phyloP scores from a whole-genome alignment of 208 protist species.

The Wallacemonas sp. region DNA sequence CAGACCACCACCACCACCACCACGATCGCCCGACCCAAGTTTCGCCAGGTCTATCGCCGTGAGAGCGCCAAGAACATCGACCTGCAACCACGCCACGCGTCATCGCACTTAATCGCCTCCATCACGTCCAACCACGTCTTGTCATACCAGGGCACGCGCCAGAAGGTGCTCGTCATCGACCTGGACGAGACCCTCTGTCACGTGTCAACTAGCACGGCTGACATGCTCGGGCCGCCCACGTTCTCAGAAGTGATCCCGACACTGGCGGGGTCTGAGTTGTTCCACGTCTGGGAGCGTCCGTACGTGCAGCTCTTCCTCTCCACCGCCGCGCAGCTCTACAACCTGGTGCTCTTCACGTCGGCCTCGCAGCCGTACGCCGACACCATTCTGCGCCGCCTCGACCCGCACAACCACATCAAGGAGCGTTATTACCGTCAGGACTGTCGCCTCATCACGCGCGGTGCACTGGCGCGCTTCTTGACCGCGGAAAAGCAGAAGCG shows the following conservation, averaged over 20 bases:
- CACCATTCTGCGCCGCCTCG: conserved; percentile 83
- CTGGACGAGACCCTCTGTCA: conserved; percentile 90
- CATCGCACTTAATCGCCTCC: conserved; percentile 56
- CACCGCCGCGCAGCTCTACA: conserved; percentile 78
- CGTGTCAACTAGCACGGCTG: conserved; percentile 67
- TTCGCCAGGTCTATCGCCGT: conserved; percentile 70
- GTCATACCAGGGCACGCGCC: conserved; percentile 82
- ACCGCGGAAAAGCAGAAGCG: conserved; percentile 8
- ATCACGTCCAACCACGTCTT: conserved; percentile 87
- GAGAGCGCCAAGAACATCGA: conserved; percentile 68
- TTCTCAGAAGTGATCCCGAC: conserved; percentile 91
- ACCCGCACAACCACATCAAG: conserved; percentile 65
- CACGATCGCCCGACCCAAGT: conserved; percentile 2
- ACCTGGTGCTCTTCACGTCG: conserved; percentile 88
- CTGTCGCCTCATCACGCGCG: conserved; percentile 62
- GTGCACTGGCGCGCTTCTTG: conserved; percentile 25
- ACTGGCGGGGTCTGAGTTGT: conserved; percentile 75
- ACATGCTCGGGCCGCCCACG: conserved; percentile 63
- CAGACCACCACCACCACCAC: too few species aligned
- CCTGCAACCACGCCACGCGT: conserved; percentile 39
- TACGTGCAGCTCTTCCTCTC: conserved; percentile 68
- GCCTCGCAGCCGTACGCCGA: conserved; percentile 87
- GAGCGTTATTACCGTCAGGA: conserved; percentile 82
- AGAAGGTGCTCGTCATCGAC: conserved; percentile 91
- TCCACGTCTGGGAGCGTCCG: conserved; percentile 86